These are phyloP conservation scores for Hansenula sp. DNA, from an alignment of 1,139 yeast species.

Conservation along the genomic window DNA sequence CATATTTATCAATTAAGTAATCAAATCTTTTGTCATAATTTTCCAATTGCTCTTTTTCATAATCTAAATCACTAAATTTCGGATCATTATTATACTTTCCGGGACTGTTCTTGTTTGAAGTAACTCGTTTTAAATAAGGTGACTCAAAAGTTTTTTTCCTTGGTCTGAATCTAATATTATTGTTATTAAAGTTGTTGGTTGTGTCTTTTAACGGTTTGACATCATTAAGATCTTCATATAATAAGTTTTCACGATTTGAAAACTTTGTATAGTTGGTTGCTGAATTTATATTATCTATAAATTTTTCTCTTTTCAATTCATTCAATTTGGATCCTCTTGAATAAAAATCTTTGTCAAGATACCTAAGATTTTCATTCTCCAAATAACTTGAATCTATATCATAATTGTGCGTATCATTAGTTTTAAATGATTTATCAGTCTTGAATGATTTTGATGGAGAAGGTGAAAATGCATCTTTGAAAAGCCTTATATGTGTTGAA, in stretches of 20 bases:
- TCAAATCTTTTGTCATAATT: neutral
- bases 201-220: neutral
- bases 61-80: neutral
- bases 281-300: slow-evolving; percentile 8
- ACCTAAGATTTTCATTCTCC: slow-evolving; percentile 11
- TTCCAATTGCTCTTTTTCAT: neutral
- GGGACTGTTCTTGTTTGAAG: no score
- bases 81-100: neutral
- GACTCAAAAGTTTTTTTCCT: slow-evolving; percentile 1
- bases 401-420: neutral
- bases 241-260: neutral
- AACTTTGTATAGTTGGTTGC: slow-evolving; percentile 1
- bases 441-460: neutral
- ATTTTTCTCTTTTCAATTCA: slow-evolving; percentile 14
- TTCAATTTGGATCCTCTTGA: slow-evolving; percentile 7
- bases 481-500: neutral
- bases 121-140: neutral
- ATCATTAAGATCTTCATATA: neutral
- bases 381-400: slow-evolving; percentile 11
- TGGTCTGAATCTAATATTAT: slow-evolving; percentile 7
- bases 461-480: neutral
- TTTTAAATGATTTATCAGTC: neutral
- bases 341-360: slow-evolving; percentile 11
- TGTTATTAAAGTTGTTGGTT: neutral
- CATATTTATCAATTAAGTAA: neutral